A percentile compares a stretch with the other conserved stretches of the same genome.
These are phyloP conservation scores for Phytophthora pluvialis DNA, from an alignment of 352 stramenopile genomes.

Conservation along the genomic window DNA sequence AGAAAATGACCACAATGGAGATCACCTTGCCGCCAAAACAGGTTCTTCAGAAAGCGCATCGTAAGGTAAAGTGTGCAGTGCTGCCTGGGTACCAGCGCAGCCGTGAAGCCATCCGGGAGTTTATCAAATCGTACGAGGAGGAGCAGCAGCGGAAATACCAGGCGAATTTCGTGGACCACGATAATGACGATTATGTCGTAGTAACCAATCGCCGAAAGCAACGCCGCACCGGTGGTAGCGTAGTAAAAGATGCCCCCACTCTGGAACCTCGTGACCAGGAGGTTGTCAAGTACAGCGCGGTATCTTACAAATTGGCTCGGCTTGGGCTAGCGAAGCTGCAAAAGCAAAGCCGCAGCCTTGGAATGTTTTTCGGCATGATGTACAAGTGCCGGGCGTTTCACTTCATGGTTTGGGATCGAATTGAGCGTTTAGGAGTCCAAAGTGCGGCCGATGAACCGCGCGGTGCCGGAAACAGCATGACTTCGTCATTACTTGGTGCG, in stretches of 20 bases:
- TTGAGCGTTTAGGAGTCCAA: slow-evolving; percentile 33
- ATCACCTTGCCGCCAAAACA: slow-evolving; percentile 73
- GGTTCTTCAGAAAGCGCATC: slow-evolving; percentile 66
- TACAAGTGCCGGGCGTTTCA: slow-evolving; percentile 75
- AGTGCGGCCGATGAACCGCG: neutral
- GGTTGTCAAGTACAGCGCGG: slow-evolving; percentile 66
- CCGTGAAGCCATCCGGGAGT: slow-evolving; percentile 52
- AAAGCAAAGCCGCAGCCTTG: slow-evolving; percentile 76
- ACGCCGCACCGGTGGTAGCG: slow-evolving; percentile 20
- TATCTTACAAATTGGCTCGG: slow-evolving; percentile 72
- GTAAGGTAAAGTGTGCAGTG: slow-evolving; percentile 74
- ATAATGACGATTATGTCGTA: slow-evolving; percentile 69
- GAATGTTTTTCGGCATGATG: slow-evolving; percentile 77
- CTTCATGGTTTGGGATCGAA: slow-evolving; percentile 65
- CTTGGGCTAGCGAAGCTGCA: slow-evolving; percentile 60
- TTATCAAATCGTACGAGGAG: slow-evolving; percentile 70
- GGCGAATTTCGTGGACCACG: slow-evolving; percentile 55
- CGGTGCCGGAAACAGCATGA: neutral
- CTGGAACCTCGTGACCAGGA: slow-evolving; percentile 41
- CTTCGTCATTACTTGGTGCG: neutral
- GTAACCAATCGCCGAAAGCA: slow-evolving; percentile 54
- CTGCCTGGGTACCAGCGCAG: slow-evolving; percentile 59
- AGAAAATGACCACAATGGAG: slow-evolving; percentile 61
- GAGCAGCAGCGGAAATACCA: slow-evolving; percentile 72
- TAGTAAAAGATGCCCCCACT: slow-evolving; percentile 28